Evolutionary conservation across 2,329 filamentous ascomycete genomes (phyloP).

Genomic region (Ophiocordyceps polyrhachis-furcata): DNA sequence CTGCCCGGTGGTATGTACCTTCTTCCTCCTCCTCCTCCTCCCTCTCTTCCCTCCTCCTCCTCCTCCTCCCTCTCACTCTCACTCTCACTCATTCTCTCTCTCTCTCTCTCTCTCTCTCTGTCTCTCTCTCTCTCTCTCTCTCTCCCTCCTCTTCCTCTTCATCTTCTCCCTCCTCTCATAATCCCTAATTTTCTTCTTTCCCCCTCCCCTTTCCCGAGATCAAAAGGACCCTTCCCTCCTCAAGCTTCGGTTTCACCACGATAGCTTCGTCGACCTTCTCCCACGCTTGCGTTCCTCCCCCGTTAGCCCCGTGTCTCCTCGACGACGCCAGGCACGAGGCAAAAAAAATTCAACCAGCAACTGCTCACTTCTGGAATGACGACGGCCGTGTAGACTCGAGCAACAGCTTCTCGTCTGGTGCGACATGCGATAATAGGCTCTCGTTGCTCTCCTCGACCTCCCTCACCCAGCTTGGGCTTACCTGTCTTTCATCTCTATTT

Average conservation of each 20-base stretch:
- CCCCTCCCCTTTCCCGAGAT: no score
- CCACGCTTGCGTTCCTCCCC: background rate
- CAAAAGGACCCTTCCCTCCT: no score
- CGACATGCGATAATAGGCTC: background rate
- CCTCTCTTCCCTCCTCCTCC: background rate
- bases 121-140: background rate
- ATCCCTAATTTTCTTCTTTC: no score
- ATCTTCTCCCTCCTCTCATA: background rate
- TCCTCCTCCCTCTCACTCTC: background rate
- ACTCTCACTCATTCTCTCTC: background rate
- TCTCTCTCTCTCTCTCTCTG: background rate
- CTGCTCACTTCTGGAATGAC: background rate
- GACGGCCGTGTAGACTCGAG: background rate
- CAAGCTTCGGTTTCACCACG: no score
- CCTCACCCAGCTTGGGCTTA: no score
- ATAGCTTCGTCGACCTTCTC: no score
- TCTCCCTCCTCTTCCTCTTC: no score
- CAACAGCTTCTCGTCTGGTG: background rate
- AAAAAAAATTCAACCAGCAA: background rate
- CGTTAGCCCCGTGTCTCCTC: background rate
- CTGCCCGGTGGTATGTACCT: no score
- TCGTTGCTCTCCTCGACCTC: background rate
- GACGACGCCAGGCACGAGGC: background rate
- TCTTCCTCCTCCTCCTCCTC: background rate
- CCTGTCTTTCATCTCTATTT: no score